Base-by-base conservation (phyloP, 1,139 yeast genomes). In the Saccharomyces hybrid region DNA sequence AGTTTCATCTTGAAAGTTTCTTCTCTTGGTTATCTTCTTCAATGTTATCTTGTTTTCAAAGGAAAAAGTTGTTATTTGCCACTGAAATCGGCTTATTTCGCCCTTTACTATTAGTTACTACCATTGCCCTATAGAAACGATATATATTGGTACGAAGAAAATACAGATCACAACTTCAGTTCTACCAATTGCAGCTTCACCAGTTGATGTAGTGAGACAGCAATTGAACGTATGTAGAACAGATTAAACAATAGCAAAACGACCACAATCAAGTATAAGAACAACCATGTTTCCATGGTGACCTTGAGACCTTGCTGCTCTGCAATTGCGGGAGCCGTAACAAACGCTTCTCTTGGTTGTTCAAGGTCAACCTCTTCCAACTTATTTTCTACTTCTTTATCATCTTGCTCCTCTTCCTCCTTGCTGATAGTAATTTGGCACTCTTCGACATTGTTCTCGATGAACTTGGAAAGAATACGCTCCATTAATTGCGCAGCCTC, bases 401-500 rank as follows among this genome's bases (percentile, higher is more conserved):
- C 48, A 25, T 46, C 50, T 26, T 6, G 28, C 47, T 27, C 26
- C 46, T 49, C 44, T 49, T 11, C 13, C 34, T 38, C 44, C 13
- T 38, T 38, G 44, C 25, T 16, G 25, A 38, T 8, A 38, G 23
- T 16, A 38, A 38, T 38, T 16, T 38, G 44, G 8, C 55, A 48
- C 46, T 58, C 55, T 28, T 42, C 52, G 4, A 62, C 57, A 48
- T 58, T 51, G 16, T 56, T 51, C 1, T 57, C 55, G 5, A 65
- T 54, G 28, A 56, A 61, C 4, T 56, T 56, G 16, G 56, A 46
- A 13, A 66, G 51, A 4, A 57, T 56, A 20, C 56, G 52, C 2
- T 61, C 53, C 52, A 73, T 52, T 1, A 60, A 63, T 27, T 64
- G 65, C 0, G 71, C 76, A 5, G 88, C 85, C 4, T 83, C 84